A percentile compares a stretch with the other conserved stretches of the same genome.
Conservation (phyloP, 1,284 basidiomycete species). For the Cryptococcus jaspeensis region DNA sequence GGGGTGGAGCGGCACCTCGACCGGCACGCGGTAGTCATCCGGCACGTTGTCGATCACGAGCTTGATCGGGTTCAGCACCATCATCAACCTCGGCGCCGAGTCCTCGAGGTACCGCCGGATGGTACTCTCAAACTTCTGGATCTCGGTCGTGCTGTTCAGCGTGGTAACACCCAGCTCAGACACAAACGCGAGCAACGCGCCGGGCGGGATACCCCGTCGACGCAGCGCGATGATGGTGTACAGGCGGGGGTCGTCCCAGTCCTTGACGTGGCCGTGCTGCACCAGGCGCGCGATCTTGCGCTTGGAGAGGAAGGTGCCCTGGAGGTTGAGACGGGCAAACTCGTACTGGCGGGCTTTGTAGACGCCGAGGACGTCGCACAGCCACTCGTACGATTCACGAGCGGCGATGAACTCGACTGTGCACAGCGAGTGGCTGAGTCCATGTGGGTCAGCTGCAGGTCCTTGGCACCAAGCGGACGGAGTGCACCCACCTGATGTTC, state of each 20-base stretch:
- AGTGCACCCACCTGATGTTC: slow-evolving; percentile 83
- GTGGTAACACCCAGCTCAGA: slow-evolving; percentile 91
- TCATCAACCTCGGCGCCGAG: slow-evolving; percentile 82
- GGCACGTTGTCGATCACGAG: slow-evolving; percentile 87
- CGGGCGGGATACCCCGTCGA: slow-evolving; percentile 91
- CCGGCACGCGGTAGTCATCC: slow-evolving; percentile 76
- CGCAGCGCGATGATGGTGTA: slow-evolving; percentile 96
- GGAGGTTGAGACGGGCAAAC: slow-evolving; percentile 88
- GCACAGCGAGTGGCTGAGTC: slow-evolving; percentile 85
- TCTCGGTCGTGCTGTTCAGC: slow-evolving; percentile 78
- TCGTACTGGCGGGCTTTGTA: slow-evolving; percentile 99
- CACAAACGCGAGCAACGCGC: slow-evolving; percentile 91
- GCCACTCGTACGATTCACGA: slow-evolving; percentile 97
- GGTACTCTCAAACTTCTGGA: slow-evolving; percentile 83
- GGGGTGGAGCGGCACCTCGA: slow-evolving; percentile 92
- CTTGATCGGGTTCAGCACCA: slow-evolving; percentile 89
- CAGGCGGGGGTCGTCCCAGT: slow-evolving; percentile 98
- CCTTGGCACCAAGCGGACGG: no score
- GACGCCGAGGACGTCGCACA: slow-evolving; percentile 92
- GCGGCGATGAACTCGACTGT: slow-evolving; percentile 97
- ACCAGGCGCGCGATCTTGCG: slow-evolving; percentile 92
- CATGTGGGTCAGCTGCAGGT: background rate
- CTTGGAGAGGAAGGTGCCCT: slow-evolving; percentile 96
- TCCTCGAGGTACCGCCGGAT: slow-evolving; percentile 89
- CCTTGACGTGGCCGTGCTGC: slow-evolving; percentile 75